Conservation (phyloP, 371 early-diverging fungal species). For the Apophysomyces variabilis region DNA sequence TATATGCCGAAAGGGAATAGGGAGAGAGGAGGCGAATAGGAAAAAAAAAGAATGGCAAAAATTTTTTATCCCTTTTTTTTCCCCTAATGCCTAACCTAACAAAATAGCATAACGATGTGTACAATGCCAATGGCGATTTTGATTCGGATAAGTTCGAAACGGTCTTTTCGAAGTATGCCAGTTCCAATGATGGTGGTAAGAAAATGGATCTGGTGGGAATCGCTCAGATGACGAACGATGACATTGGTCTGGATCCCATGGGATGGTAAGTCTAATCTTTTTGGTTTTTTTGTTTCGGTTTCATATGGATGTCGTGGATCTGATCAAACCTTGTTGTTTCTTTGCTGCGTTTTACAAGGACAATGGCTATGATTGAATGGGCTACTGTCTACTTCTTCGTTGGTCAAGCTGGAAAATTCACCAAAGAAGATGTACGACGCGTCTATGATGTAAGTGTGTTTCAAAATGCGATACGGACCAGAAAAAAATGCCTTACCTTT, state of each 20-base stretch:
- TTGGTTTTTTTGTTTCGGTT: conserved; percentile 3
- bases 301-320: conserved; percentile 10
- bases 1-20: background rate
- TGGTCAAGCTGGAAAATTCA: conserved; percentile 33
- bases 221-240: conserved; percentile 29
- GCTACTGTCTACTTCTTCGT: conserved; percentile 40
- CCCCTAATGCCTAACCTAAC: background rate
- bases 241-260: conserved; percentile 15
- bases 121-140: conserved; percentile 37
- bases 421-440: conserved; percentile 35
- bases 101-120: conserved; percentile 18
- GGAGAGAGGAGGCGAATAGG: background rate
- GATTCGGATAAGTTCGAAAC: conserved; percentile 34
- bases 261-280: conserved; percentile 18
- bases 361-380: conserved; percentile 28
- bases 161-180: conserved; percentile 38
- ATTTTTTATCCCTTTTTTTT: background rate
- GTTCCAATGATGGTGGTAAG: conserved; percentile 32
- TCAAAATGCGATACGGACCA: background rate
- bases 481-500: background rate
- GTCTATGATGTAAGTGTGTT: conserved; percentile 40
- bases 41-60: background rate
- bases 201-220: conserved; percentile 39
- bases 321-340: background rate
- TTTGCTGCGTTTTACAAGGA: conserved; percentile 20